A percentile compares a stretch with the other conserved stretches of the same genome.
These are phyloP conservation scores for Vitis hybrid DNA, from an alignment of 177 flowering plant genomes.

Conservation along the genomic window DNA sequence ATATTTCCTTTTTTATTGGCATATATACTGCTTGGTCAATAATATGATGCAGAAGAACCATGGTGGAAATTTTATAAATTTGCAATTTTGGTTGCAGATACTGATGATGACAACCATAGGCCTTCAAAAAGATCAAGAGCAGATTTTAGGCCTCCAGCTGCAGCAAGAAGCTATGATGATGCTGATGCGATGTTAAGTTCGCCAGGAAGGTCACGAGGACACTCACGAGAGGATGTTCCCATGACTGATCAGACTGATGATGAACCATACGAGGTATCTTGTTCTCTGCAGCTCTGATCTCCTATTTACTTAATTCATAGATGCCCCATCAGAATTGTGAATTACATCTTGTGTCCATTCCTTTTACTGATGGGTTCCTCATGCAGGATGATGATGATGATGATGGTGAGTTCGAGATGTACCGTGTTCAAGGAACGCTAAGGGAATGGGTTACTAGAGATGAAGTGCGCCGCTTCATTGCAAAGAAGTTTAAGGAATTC, in stretches of 20 bases:
- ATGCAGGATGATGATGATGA: slow-evolving; percentile 80
- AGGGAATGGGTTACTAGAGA: slow-evolving; percentile 99
- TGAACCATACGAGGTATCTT: slow-evolving; percentile 70
- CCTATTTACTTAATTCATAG: neutral
- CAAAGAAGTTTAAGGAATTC: slow-evolving; percentile 85
- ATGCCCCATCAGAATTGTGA: neutral
- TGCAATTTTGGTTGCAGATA: slow-evolving; percentile 49
- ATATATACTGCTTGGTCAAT: too few relatives aligned
- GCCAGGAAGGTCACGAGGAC: slow-evolving; percentile 66
- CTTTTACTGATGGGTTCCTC: neutral
- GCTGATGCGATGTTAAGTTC: slow-evolving; percentile 77
- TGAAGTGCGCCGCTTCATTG: slow-evolving; percentile 93
- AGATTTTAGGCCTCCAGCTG: slow-evolving; percentile 59
- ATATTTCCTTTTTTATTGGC: too few relatives aligned
- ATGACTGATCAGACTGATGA: slow-evolving; percentile 89
- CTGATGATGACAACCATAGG: slow-evolving; percentile 83
- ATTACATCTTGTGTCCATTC: neutral
- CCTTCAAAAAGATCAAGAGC: slow-evolving; percentile 85
- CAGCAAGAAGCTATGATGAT: slow-evolving; percentile 58
- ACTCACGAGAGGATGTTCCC: slow-evolving; percentile 80
- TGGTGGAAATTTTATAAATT: neutral
- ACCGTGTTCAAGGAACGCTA: slow-evolving; percentile 91
- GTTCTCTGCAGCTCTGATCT: slow-evolving; percentile 1
- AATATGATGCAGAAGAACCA: neutral
- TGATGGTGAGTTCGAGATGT: slow-evolving; percentile 84